These are phyloP conservation scores for Mycocentrospora acerina DNA, from an alignment of 2,329 filamentous ascomycete genomes.

Conservation along the genomic window DNA sequence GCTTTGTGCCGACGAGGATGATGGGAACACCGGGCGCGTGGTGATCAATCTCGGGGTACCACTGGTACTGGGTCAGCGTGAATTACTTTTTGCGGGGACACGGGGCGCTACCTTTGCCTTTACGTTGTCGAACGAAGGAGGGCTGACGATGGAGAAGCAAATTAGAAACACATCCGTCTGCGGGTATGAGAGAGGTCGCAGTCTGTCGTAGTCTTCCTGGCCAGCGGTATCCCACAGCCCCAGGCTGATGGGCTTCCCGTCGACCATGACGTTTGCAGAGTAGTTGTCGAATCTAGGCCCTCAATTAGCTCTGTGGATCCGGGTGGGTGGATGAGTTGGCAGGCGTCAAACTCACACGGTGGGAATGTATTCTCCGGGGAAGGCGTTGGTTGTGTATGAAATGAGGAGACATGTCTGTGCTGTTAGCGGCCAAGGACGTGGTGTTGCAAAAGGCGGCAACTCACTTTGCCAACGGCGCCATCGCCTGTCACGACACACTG, in stretches of 20 bases:
- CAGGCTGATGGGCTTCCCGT: constrained; percentile 95
- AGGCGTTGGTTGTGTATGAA: constrained; percentile 98
- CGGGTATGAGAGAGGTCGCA: constrained; percentile 93
- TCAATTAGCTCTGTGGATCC: constrained; percentile 22
- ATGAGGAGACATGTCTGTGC: constrained; percentile 94
- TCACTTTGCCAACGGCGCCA: constrained; percentile 97
- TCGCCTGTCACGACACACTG: constrained; percentile 99
- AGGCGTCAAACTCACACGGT: constrained; percentile 74
- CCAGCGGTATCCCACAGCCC: constrained; percentile 98
- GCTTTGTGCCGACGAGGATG: constrained; percentile 95
- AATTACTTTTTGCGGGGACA: constrained; percentile 1
- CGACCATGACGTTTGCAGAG: constrained; percentile 98
- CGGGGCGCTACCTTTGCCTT: constrained; percentile 78
- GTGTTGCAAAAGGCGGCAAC: constrained; percentile 28
- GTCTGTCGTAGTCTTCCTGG: constrained; percentile 96
- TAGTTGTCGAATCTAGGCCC: constrained; percentile 88
- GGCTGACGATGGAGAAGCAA: constrained; percentile 97
- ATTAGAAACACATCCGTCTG: constrained; percentile 98
- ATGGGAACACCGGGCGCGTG: constrained; percentile 95
- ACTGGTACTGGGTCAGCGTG: constrained; percentile 56
- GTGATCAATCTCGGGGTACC: constrained; percentile 96
- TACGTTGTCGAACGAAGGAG: constrained; percentile 97
- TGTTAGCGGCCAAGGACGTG: constrained; percentile 27
- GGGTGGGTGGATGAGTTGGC: constrained; percentile 3
- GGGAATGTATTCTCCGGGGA: constrained; percentile 99